A percentile compares a stretch with the other conserved stretches of the same genome.
These are phyloP conservation scores for Termitomyces sp. DNA, from an alignment of 768 basidiomycete species.

Conservation along the genomic window DNA sequence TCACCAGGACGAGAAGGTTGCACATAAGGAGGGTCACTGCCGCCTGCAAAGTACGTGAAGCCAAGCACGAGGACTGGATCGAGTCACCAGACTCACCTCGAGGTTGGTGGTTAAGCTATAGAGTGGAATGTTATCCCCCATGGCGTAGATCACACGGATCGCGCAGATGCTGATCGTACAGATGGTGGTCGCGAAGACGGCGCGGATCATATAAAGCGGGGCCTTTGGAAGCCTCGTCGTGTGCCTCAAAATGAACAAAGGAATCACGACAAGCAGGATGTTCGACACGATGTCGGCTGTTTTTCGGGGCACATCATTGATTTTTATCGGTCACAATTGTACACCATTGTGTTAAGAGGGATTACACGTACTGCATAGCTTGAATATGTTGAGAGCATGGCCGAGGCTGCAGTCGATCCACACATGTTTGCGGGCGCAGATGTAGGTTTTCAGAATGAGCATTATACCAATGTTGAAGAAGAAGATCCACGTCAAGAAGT, in stretches of 20 bases:
- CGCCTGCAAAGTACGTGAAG: constrained; percentile 4
- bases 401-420: constrained; percentile 17
- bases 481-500: constrained; percentile 6
- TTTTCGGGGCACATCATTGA: neutral
- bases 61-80: neutral
- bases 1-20: constrained; percentile 20
- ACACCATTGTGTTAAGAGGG: neutral
- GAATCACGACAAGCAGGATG: constrained; percentile 8
- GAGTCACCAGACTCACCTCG: constrained; percentile 16
- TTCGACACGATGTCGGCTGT: constrained; percentile 18
- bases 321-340: neutral
- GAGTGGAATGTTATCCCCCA: constrained; percentile 6
- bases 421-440: constrained; percentile 10
- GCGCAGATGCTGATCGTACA: constrained; percentile 14
- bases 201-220: constrained; percentile 15
- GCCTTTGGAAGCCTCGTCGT: constrained; percentile 8
- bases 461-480: constrained; percentile 9
- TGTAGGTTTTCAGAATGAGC: constrained; percentile 15
- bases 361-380: constrained; percentile 13
- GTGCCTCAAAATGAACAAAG: constrained; percentile 13
- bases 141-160: constrained; percentile 14
- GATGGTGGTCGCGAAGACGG: constrained; percentile 18
- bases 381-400: constrained; percentile 9
- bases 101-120: constrained; percentile 16
- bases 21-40: constrained; percentile 20